A percentile compares a stretch with the other conserved stretches of the same genome.
phyloP scores from a whole-genome alignment of 495 filamentous ascomycete species.

The Penicillium maclennaniae region DNA sequence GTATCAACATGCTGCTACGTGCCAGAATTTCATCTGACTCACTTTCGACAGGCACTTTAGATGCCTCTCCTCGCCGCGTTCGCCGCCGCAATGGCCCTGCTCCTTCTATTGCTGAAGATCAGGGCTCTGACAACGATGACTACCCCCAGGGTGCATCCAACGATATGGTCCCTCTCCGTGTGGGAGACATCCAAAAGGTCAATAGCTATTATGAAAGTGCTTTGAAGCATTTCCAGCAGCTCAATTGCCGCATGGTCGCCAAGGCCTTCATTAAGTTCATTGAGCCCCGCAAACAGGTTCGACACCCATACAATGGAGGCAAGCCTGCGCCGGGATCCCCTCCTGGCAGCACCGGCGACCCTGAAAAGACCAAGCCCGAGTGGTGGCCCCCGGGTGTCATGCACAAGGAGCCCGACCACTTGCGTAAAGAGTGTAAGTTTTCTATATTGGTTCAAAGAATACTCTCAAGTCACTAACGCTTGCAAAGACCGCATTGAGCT shows the following conservation, averaged over 20 bases:
- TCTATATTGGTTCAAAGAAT: not conserved
- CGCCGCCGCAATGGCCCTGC: constrained; percentile 32
- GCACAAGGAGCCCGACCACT: constrained; percentile 84
- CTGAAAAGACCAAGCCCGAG: constrained; percentile 59
- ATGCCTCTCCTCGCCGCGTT: constrained; percentile 27
- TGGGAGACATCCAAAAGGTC: constrained; percentile 39
- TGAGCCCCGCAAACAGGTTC: constrained; percentile 77
- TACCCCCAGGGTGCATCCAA: constrained; percentile 19
- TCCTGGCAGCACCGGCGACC: constrained; percentile 39
- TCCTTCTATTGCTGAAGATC: constrained; percentile 16
- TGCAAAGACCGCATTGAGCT: constrained; percentile 37
- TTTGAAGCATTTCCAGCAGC: constrained; percentile 68
- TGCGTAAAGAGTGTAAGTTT: constrained; percentile 66
- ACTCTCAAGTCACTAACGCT: not conserved
- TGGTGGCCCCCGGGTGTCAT: constrained; percentile 73
- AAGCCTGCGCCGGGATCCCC: constrained; percentile 32
- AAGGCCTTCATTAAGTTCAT: constrained; percentile 80
- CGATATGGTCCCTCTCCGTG: constrained; percentile 36
- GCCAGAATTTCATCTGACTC: not conserved
- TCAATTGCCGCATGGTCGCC: constrained; percentile 61
- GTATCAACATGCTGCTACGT: constrained; percentile 2
- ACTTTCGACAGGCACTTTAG: constrained; percentile 8
- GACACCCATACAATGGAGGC: constrained; percentile 61
- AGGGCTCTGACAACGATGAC: constrained; percentile 27
- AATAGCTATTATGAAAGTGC: constrained; percentile 39